Percentiles rank a stretch among this genome's conserved stretches.
Evolutionary conservation across 176 grass and related monocot genomes (phyloP).

Genomic region (Luzula sylvatica): DNA sequence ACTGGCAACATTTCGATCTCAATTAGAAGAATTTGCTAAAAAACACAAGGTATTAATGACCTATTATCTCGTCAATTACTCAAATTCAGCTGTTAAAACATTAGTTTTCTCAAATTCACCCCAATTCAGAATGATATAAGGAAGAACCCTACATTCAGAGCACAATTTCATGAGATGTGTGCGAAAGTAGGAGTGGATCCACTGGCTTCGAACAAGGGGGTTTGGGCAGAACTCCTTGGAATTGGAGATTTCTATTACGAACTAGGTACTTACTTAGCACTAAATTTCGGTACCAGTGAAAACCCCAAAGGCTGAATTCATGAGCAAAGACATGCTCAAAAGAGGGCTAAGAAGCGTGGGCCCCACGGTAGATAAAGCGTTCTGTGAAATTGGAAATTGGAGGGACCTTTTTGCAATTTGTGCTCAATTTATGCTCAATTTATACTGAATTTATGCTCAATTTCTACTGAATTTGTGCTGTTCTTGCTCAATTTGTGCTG

Average conservation of each 20-base stretch:
- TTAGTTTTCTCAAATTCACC: background rate
- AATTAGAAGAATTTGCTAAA: conserved; percentile 82
- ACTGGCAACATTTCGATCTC: conserved; percentile 63
- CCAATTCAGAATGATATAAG: conserved; percentile 76
- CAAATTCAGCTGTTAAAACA: conserved; percentile 1
- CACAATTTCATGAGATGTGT: conserved; percentile 99
- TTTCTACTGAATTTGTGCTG: too few species aligned
- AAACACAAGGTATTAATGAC: conserved; percentile 63
- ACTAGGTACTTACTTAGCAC: conserved; percentile 40
- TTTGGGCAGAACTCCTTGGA: conserved; percentile 91
- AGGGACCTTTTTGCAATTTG: too few species aligned
- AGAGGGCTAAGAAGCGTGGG: too few species aligned
- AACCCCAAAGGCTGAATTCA: too few species aligned
- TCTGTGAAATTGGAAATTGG: too few species aligned
- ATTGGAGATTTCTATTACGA: conserved; percentile 99
- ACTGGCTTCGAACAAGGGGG: conserved; percentile 89
- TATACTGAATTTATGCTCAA: too few species aligned
- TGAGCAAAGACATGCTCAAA: too few species aligned
- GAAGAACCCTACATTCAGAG: conserved; percentile 87
- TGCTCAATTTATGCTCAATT: too few species aligned
- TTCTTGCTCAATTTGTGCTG: too few species aligned
- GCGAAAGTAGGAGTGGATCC: conserved; percentile 96
- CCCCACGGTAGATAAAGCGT: too few species aligned
- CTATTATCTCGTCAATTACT: background rate
- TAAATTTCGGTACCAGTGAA: too few species aligned